Evolutionary conservation across 805 yeast species (phyloP).

Genomic region (Vanderwaltozyma tropicalis): DNA sequence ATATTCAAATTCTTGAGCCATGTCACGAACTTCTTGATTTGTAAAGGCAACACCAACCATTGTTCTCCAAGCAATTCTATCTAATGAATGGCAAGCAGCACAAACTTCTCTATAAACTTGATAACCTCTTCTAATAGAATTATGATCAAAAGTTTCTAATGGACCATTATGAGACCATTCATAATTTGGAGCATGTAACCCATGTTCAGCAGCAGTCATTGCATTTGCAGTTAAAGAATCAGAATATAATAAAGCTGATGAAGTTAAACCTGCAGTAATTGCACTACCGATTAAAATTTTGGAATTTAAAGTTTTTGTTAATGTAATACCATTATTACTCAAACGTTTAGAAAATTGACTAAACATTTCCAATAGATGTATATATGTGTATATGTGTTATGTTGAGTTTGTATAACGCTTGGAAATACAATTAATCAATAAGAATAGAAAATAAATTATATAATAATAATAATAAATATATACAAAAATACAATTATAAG

Average conservation of each 20-base stretch:
- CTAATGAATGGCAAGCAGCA: slow-evolving; percentile 96
- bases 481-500: too few species aligned
- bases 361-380: slow-evolving; percentile 1
- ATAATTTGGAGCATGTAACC: slow-evolving; percentile 88
- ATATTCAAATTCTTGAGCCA: slow-evolving; percentile 95
- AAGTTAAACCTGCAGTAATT: slow-evolving; percentile 67
- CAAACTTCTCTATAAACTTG: slow-evolving; percentile 98
- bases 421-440: too few species aligned
- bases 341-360: slow-evolving; percentile 3
- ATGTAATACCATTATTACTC: background rate
- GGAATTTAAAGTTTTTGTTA: slow-evolving; percentile 10
- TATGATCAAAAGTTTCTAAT: slow-evolving; percentile 86
- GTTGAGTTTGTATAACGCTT: too few species aligned
- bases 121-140: slow-evolving; percentile 95
- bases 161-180: slow-evolving; percentile 93
- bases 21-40: slow-evolving; percentile 75
- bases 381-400: background rate
- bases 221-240: slow-evolving; percentile 85
- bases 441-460: too few species aligned
- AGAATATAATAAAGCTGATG: slow-evolving; percentile 72
- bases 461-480: too few species aligned
- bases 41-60: slow-evolving; percentile 95
- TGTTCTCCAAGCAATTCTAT: slow-evolving; percentile 97
- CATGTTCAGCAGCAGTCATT: slow-evolving; percentile 98
- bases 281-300: slow-evolving; percentile 47